Base-by-base conservation (phyloP, 495 filamentous ascomycete species). In the Eremomyces bilateralis region DNA sequence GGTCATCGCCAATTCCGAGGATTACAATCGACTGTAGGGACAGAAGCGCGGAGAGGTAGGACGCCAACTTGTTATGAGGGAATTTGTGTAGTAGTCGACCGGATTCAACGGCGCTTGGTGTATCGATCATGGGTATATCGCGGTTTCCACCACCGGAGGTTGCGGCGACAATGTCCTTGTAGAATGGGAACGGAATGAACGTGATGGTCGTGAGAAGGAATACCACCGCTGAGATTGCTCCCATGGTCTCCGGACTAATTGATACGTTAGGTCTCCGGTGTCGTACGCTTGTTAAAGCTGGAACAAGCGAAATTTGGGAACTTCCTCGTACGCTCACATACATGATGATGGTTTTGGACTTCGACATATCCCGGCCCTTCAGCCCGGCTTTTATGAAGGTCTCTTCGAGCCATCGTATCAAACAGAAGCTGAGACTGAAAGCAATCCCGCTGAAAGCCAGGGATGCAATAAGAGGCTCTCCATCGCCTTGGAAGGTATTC, bases 131-230 rank as follows among this genome's bases (percentile, higher is more conserved):
- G n/a, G n/a, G n/a, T 13, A 84, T 68, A 56, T 94, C 84, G 32
- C 78, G 62, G 52, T 93, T 92, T 12, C 84, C 85, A 38, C 82
- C 85, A 37, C 84, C 88, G 39, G 81, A 88, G 15, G 90, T 94
- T 15, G 81, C 82, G n/a, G 76, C 75, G 15, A 94, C 84, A 40
- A 99, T 88, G 48, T 99, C 84, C 53, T 91, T 85, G 59, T 92
- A 95, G 55, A 99, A 95, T 2, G 81, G 74, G 54, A 94, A 95
- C 0, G 88, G 88, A 35, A 95, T 80, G 51, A 99, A 95, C 20
- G 80, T 51, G 34, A 95, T 90, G 20, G 93, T 67, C 3, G 66
- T 63, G 17, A 95, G 59, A 20, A 99, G 60, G 57, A 94, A 95
- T 1, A 95, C 79, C 21, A 88, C 69, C 1, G 90, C 88, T 52